Conservation (phyloP, 164 flowering plant species). For the Dillenia suffruticosa region DNA sequence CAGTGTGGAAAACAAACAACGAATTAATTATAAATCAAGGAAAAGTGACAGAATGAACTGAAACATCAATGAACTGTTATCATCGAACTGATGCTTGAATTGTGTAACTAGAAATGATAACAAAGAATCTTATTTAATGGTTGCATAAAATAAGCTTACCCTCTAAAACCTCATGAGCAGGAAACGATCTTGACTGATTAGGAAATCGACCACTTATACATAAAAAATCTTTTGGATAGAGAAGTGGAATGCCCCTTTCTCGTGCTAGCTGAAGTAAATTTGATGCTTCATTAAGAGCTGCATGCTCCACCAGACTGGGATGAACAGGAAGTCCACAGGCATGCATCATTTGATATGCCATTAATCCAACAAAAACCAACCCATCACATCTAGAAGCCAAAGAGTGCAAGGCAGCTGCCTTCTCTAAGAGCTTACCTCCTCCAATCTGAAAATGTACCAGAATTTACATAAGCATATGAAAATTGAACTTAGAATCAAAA, state of each 20-base stretch:
- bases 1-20: too few relatives aligned
- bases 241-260: conserved; percentile 38
- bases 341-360: conserved; percentile 86
- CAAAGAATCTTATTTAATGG: neutral
- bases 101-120: too few relatives aligned
- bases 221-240: conserved; percentile 67
- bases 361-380: conserved; percentile 72
- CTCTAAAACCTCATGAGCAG: conserved; percentile 39
- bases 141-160: conserved; percentile 32
- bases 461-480: conserved; percentile 2
- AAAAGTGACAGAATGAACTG: too few relatives aligned
- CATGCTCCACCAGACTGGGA: conserved; percentile 40
- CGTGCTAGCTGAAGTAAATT: conserved; percentile 42
- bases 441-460: conserved; percentile 60
- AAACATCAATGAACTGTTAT: too few relatives aligned
- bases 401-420: conserved; percentile 54
- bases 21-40: too few relatives aligned
- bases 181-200: conserved; percentile 25
- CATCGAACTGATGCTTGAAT: too few relatives aligned
- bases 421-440: conserved; percentile 58
- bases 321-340: conserved; percentile 68
- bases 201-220: conserved; percentile 32
- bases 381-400: conserved; percentile 77
- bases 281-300: conserved; percentile 40
- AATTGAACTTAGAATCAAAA: neutral